These are phyloP conservation scores for Chaetomiaceae sp. DNA, from an alignment of 2,329 filamentous ascomycete species.

Conservation along the genomic window DNA sequence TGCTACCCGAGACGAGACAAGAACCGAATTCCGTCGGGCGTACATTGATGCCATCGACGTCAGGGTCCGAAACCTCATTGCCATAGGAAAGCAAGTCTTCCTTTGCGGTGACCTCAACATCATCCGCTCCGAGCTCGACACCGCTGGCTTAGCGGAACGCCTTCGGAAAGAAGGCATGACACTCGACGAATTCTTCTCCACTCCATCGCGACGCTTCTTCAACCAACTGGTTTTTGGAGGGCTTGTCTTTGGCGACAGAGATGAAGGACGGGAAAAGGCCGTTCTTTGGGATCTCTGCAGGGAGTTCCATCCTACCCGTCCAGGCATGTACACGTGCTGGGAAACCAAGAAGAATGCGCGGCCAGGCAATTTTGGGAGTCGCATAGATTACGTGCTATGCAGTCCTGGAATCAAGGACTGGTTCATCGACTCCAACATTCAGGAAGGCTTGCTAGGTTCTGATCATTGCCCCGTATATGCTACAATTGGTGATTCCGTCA, in stretches of 20 bases:
- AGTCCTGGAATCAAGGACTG: conserved; percentile 73
- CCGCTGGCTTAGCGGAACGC: conserved; percentile 66
- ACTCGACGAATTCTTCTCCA: conserved; percentile 66
- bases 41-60: conserved; percentile 79
- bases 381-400: conserved; percentile 92
- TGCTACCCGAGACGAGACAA: conserved; percentile 77
- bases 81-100: conserved; percentile 78
- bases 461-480: conserved; percentile 95
- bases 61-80: conserved; percentile 76
- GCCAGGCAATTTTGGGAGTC: conserved; percentile 87
- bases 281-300: conserved; percentile 82
- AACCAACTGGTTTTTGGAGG: conserved; percentile 80
- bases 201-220: conserved; percentile 70
- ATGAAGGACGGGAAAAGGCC: conserved; percentile 64
- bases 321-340: conserved; percentile 97
- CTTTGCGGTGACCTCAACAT: conserved; percentile 89
- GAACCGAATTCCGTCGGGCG: conserved; percentile 74
- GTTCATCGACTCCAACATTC: conserved; percentile 79
- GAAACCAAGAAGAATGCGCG: conserved; percentile 91
- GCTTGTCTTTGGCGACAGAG: conserved; percentile 60
- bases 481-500: conserved; percentile 61
- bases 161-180: conserved; percentile 67
- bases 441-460: conserved; percentile 89
- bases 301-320: conserved; percentile 70
- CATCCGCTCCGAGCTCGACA: conserved; percentile 60